phyloP scores from a whole-genome alignment of 2,329 filamentous ascomycete species.

The Microcyclospora tardicrescens region DNA sequence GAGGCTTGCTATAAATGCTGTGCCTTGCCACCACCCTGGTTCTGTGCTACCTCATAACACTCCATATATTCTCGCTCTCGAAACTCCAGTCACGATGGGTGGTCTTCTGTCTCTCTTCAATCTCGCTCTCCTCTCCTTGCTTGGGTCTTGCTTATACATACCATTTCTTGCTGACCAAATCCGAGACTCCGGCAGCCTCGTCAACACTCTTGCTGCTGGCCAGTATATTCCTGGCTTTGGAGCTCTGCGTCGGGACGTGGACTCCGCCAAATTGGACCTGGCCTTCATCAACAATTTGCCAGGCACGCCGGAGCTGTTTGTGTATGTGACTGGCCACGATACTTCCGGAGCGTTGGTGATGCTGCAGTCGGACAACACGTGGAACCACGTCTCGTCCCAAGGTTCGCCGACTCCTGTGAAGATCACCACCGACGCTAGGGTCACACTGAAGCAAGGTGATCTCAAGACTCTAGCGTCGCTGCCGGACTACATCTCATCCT shows the following conservation, averaged over 20 bases:
- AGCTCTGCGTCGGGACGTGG: too few species aligned
- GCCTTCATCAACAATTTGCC: too few species aligned
- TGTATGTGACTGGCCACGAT: slow-evolving; percentile 37
- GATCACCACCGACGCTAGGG: slow-evolving; percentile 28
- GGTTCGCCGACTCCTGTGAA: slow-evolving; percentile 14
- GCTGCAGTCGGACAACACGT: slow-evolving; percentile 27
- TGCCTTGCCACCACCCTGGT: too few species aligned
- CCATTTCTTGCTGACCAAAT: not conserved
- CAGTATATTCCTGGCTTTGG: too few species aligned
- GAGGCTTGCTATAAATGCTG: too few species aligned
- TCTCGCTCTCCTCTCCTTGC: not conserved
- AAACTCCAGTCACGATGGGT: not conserved
- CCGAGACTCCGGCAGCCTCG: too few species aligned
- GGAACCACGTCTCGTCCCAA: slow-evolving; percentile 28
- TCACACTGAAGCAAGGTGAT: slow-evolving; percentile 27
- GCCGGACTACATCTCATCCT: slow-evolving; percentile 30
- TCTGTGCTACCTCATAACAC: too few species aligned
- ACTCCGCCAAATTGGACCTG: too few species aligned
- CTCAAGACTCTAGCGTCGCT: slow-evolving; percentile 28
- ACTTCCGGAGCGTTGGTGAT: slow-evolving; percentile 30
- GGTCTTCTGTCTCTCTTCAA: not conserved
- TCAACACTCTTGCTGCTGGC: too few species aligned
- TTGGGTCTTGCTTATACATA: not conserved
- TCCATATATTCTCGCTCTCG: too few species aligned
- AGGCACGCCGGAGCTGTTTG: slow-evolving; percentile 5